A percentile compares a stretch with the other conserved stretches of the same genome.
These are phyloP conservation scores for Tolypocladium guangdongense DNA, from an alignment of 2,329 filamentous ascomycete genomes.

Conservation along the genomic window DNA sequence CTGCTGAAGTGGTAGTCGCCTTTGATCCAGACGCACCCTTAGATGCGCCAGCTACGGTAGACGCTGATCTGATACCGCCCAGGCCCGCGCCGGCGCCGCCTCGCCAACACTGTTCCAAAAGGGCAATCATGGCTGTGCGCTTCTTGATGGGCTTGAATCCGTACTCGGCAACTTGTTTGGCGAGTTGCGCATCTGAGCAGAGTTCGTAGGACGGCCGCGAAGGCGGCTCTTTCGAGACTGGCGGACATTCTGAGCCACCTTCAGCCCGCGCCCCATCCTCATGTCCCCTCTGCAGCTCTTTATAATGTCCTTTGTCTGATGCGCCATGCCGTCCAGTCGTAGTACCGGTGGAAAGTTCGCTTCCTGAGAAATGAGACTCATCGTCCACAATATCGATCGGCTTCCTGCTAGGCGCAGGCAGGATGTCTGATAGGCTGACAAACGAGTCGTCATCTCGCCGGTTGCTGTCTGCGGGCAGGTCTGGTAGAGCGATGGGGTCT, in stretches of 20 bases:
- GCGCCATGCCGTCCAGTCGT: neutral
- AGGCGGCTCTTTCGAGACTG: neutral
- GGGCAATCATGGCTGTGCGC: slow-evolving; percentile 56
- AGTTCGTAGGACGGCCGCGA: slow-evolving; percentile 45
- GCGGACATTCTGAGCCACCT: neutral
- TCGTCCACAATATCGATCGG: slow-evolving; percentile 1
- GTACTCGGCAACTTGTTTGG: slow-evolving; percentile 50
- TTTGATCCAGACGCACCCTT: neutral
- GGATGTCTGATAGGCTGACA: slow-evolving; percentile 12
- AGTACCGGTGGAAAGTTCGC: slow-evolving; percentile 9
- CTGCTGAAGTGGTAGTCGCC: neutral
- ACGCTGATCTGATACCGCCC: neutral
- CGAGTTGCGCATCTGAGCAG: slow-evolving; percentile 52
- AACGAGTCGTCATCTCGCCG: slow-evolving; percentile 9
- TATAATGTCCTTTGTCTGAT: neutral
- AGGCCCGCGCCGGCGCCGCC: slow-evolving; percentile 18
- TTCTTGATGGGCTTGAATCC: slow-evolving; percentile 65
- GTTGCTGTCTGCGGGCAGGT: neutral
- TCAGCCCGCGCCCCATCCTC: neutral
- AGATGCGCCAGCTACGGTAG: neutral
- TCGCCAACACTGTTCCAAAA: slow-evolving; percentile 62
- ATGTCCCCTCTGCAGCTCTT: neutral
- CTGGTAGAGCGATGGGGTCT: neutral
- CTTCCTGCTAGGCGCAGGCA: slow-evolving; percentile 6
- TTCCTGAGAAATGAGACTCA: slow-evolving; percentile 9